These are phyloP conservation scores for Trichosporon ovoides DNA, from an alignment of 1,284 basidiomycete genomes.

Conservation along the genomic window DNA sequence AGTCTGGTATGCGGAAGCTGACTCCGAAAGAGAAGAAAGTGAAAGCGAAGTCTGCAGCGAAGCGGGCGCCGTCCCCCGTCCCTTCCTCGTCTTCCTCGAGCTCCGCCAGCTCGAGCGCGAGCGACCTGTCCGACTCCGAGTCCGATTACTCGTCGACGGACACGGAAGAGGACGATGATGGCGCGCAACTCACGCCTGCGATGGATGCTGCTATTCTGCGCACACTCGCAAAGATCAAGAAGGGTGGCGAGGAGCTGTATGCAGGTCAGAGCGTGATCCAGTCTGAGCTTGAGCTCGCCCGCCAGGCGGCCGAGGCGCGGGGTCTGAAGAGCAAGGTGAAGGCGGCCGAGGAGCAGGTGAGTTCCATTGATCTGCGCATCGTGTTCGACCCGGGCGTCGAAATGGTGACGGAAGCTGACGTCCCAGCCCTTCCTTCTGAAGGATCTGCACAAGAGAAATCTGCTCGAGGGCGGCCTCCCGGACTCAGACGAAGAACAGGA, in stretches of 20 bases:
- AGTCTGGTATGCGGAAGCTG: background rate
- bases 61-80: constrained; percentile 10
- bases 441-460: constrained; percentile 50
- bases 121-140: constrained; percentile 23
- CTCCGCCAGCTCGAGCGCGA: background rate
- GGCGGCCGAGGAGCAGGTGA: constrained; percentile 31
- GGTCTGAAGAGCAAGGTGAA: constrained; percentile 16
- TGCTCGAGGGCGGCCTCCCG: constrained; percentile 34
- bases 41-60: background rate
- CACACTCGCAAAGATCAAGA: constrained; percentile 79
- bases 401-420: background rate
- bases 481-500: constrained; percentile 24
- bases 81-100: constrained; percentile 1
- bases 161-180: constrained; percentile 89
- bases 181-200: constrained; percentile 88
- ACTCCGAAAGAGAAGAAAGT: background rate
- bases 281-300: constrained; percentile 54
- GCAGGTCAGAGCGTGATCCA: constrained; percentile 65
- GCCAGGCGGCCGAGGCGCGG: constrained; percentile 28
- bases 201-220: constrained; percentile 92
- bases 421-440: constrained; percentile 49
- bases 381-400: no score
- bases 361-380: background rate
- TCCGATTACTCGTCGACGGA: constrained; percentile 49
- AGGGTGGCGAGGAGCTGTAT: constrained; percentile 68